A percentile compares a stretch with the other conserved stretches of the same genome.
These are phyloP conservation scores for Pythium pyrilobum DNA, from an alignment of 352 stramenopile species.

Conservation along the genomic window DNA sequence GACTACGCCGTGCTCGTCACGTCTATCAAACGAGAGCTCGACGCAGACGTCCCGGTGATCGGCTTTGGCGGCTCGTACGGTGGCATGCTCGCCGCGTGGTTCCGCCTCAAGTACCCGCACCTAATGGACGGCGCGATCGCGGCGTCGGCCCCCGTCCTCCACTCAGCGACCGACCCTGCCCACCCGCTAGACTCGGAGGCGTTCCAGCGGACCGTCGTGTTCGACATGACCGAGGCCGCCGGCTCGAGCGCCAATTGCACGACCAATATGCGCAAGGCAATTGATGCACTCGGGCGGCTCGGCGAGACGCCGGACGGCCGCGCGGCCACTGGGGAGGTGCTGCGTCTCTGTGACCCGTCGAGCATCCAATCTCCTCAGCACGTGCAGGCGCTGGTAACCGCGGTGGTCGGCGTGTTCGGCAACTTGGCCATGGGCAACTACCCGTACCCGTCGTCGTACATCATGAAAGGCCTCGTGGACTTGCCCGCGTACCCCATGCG, in stretches of 20 bases:
- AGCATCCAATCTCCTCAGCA: conserved; percentile 40
- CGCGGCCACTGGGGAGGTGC: conserved; percentile 30
- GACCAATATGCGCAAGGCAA: conserved; percentile 71
- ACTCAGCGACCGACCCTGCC: conserved; percentile 34
- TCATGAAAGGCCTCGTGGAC: conserved; percentile 82
- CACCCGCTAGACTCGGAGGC: conserved; percentile 61
- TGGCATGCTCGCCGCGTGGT: conserved; percentile 70
- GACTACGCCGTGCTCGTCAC: conserved; percentile 66
- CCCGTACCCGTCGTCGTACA: conserved; percentile 94
- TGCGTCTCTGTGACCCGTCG: conserved; percentile 41
- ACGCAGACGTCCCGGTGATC: conserved; percentile 47
- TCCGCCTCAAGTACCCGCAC: conserved; percentile 72
- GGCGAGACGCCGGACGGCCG: conserved; percentile 41
- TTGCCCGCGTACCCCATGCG: conserved; percentile 90
- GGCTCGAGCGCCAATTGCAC: conserved; percentile 66
- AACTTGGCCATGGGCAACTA: conserved; percentile 96
- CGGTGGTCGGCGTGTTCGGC: conserved; percentile 79
- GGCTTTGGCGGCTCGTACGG: conserved; percentile 77
- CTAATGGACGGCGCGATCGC: conserved; percentile 87
- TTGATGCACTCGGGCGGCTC: conserved; percentile 46
- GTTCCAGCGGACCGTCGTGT: conserved; percentile 47
- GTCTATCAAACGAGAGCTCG: conserved; percentile 31
- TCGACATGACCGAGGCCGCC: conserved; percentile 59
- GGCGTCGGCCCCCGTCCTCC: conserved; percentile 89
- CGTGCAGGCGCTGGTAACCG: conserved; percentile 51